A percentile compares a stretch with the other conserved stretches of the same genome.
Evolutionary conservation across 495 filamentous ascomycete genomes (phyloP).

Genomic region (Penicillium flavigenum): DNA sequence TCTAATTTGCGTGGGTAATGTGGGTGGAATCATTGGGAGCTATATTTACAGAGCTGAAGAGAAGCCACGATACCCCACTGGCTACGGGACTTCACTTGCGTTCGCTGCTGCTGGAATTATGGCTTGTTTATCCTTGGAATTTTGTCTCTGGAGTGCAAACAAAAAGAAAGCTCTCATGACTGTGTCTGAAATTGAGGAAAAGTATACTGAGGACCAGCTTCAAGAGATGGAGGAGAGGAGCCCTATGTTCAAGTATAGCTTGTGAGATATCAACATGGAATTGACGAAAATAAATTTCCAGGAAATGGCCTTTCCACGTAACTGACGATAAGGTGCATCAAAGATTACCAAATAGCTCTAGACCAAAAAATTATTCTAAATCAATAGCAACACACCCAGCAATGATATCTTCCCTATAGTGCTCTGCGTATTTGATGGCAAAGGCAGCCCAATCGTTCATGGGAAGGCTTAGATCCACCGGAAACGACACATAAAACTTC

Average conservation of each 20-base stretch:
- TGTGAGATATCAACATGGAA: conserved; percentile 6
- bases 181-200: conserved; percentile 26
- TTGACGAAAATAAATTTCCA: no score
- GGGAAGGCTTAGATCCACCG: neutral
- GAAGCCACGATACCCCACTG: conserved; percentile 22
- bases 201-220: conserved; percentile 30
- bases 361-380: neutral
- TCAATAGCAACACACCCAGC: neutral
- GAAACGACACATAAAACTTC: neutral
- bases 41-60: conserved; percentile 23
- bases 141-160: conserved; percentile 28
- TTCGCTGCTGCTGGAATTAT: conserved; percentile 28
- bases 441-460: neutral
- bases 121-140: conserved; percentile 26
- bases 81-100: conserved; percentile 24
- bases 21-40: conserved; percentile 24
- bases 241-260: conserved; percentile 32
- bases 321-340: neutral
- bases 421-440: neutral
- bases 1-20: conserved; percentile 25
- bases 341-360: neutral
- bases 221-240: conserved; percentile 35
- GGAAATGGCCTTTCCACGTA: no score
- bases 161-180: conserved; percentile 22
- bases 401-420: neutral